These are phyloP conservation scores for Podaxis mareebaensis DNA, from an alignment of 768 basidiomycete species.

Conservation along the genomic window DNA sequence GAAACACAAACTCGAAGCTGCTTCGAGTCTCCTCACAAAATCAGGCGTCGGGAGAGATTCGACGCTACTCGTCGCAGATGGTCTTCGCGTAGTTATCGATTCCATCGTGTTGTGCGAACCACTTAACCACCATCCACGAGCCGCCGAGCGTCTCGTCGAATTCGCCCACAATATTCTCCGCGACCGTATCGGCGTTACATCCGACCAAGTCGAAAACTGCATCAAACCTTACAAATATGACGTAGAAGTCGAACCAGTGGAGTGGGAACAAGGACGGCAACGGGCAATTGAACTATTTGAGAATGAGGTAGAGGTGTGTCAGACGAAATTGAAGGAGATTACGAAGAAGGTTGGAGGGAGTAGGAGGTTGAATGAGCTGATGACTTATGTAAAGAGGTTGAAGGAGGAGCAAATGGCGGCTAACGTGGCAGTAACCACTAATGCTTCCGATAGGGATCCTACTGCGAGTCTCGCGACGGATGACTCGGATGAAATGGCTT, in stretches of 20 bases:
- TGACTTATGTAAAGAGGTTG: constrained; percentile 76
- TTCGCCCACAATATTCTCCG: constrained; percentile 93
- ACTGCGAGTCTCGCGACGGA: constrained; percentile 32
- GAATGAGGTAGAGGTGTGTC: constrained; percentile 82
- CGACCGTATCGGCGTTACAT: constrained; percentile 91
- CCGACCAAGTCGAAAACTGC: constrained; percentile 98
- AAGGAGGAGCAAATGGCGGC: constrained; percentile 71
- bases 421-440: constrained; percentile 41
- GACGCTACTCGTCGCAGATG: constrained; percentile 93
- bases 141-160: constrained; percentile 86
- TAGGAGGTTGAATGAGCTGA: constrained; percentile 72
- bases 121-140: constrained; percentile 85
- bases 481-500: constrained; percentile 41
- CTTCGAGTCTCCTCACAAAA: constrained; percentile 90
- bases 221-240: constrained; percentile 99
- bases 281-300: constrained; percentile 79
- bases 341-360: constrained; percentile 86
- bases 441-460: background rate
- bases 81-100: constrained; percentile 85
- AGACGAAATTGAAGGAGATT: constrained; percentile 84
- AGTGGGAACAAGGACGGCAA: constrained; percentile 87
- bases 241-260: constrained; percentile 88
- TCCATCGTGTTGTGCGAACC: constrained; percentile 88
- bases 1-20: constrained; percentile 95
- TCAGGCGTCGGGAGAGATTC: constrained; percentile 94